Conservation (phyloP, 768 basidiomycete genomes). For the Chalciporus pseudorubinellus region DNA sequence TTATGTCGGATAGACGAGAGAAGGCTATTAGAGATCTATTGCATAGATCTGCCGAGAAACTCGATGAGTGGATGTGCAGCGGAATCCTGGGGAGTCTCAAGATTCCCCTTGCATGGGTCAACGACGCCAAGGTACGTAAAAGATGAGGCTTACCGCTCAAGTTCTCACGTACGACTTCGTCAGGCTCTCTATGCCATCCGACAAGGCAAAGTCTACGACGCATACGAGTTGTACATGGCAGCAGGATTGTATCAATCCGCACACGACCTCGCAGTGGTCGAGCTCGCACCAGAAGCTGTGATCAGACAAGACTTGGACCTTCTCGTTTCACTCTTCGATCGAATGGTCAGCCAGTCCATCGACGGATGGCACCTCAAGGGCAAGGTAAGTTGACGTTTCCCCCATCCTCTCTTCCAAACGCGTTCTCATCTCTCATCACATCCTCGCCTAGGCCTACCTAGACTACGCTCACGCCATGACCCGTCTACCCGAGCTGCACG, state of each 20-base stretch:
- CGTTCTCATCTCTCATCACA: background rate
- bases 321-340: constrained; percentile 64
- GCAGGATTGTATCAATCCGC: constrained; percentile 72
- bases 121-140: constrained; percentile 75
- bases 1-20: constrained; percentile 58
- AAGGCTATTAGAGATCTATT: constrained; percentile 82
- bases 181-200: constrained; percentile 69
- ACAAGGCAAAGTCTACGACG: constrained; percentile 60
- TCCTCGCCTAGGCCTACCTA: constrained; percentile 55
- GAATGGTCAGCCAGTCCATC: constrained; percentile 55
- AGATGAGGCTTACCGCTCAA: background rate
- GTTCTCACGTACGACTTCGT: background rate
- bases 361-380: constrained; percentile 83
- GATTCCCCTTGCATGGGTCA: constrained; percentile 85
- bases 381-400: constrained; percentile 49
- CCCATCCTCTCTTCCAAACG: constrained; percentile 3
- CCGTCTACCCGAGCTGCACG: constrained; percentile 54
- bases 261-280: constrained; percentile 79
- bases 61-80: constrained; percentile 72
- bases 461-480: constrained; percentile 70
- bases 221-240: constrained; percentile 72
- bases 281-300: constrained; percentile 86
- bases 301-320: constrained; percentile 56
- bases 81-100: constrained; percentile 74
- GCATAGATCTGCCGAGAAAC: constrained; percentile 57